These are phyloP conservation scores for Conidiobolus incongruus DNA, from an alignment of 371 early-diverging fungal genomes.

Conservation along the genomic window DNA sequence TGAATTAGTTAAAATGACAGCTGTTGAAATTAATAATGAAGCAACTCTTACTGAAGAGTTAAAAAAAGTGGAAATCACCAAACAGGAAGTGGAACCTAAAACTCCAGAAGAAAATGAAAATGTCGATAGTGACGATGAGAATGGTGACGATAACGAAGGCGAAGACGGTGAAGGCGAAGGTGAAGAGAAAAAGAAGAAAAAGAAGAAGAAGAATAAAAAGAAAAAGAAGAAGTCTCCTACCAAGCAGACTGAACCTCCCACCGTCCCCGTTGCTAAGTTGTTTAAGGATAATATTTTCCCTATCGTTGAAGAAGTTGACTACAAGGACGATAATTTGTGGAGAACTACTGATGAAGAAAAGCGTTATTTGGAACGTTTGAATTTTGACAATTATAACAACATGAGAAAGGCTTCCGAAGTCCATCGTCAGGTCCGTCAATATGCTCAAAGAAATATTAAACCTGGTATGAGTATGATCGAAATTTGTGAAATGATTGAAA, in stretches of 20 bases:
- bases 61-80: background rate
- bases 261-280: slow-evolving; percentile 53
- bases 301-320: slow-evolving; percentile 44
- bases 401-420: slow-evolving; percentile 82
- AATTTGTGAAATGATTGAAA: slow-evolving; percentile 86
- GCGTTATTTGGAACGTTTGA: slow-evolving; percentile 34
- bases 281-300: slow-evolving; percentile 42
- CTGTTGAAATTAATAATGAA: no score
- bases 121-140: background rate
- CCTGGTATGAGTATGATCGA: slow-evolving; percentile 95
- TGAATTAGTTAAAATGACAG: no score
- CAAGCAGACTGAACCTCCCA: slow-evolving; percentile 45
- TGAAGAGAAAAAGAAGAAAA: slow-evolving; percentile 5
- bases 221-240: background rate
- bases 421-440: slow-evolving; percentile 71
- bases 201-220: slow-evolving; percentile 9
- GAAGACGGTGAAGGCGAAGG: background rate
- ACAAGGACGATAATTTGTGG: slow-evolving; percentile 52
- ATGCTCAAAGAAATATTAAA: slow-evolving; percentile 63
- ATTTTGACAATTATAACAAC: slow-evolving; percentile 47
- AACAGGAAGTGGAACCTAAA: background rate
- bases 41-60: no score
- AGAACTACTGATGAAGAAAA: slow-evolving; percentile 64
- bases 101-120: no score
- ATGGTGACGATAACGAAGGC: background rate